Base-by-base conservation (phyloP, 345 rosid genomes). In the Raphanus raphanistrum region DNA sequence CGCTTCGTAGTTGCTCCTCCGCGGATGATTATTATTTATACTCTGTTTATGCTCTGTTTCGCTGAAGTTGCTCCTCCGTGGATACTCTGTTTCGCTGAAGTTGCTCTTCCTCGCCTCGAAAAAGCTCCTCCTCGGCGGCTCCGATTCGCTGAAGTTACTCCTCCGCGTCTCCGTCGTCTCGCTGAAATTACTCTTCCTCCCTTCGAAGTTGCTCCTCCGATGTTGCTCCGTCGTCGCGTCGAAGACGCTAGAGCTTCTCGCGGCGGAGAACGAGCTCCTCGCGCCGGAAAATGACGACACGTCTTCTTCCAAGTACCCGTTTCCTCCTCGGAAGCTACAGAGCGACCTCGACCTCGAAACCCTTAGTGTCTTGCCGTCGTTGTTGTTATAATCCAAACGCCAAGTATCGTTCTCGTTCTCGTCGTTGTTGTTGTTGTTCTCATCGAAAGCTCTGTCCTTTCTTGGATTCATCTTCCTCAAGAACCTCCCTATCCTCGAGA, bases 281-380 rank as follows among this genome's bases (percentile, higher is more conserved):
- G 90, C 88, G 1, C 90, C 97, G 2, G 97, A 89, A 36, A 82
- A 79, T 28, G 85, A 66, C 6, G 86, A 86, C 32, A 81, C 86
- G 11, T 93, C 96, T 81, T 91, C 99, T 74, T 90, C 99, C 0
- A 86, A 89, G 21, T 83, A 79, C n/a, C 84, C 92, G 52, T 84
- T 85, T 1, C 91, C 92, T 27, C 92, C 96, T 50, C 97, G 83
- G 70, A 92, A 95, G 66, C 97, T 92, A 80, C 94, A 88, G 6
- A 95, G 84, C 58, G 99, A 95, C 81, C 99, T 95, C 27, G 94
- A 92, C 79, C 99, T 89, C 12, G 96, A 91, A 21, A 91, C 97
- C 0, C 88, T 88, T 61, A 84, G 28, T 16, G 72, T 76, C 76
- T 81, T 76, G 10, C 55, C 70, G 5, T 64, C 66, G 25, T 75